A percentile compares a stretch with the other conserved stretches of the same genome.
phyloP scores from a whole-genome alignment of 2,329 filamentous ascomycete species.

The Sclerotinia trifoliorum region DNA sequence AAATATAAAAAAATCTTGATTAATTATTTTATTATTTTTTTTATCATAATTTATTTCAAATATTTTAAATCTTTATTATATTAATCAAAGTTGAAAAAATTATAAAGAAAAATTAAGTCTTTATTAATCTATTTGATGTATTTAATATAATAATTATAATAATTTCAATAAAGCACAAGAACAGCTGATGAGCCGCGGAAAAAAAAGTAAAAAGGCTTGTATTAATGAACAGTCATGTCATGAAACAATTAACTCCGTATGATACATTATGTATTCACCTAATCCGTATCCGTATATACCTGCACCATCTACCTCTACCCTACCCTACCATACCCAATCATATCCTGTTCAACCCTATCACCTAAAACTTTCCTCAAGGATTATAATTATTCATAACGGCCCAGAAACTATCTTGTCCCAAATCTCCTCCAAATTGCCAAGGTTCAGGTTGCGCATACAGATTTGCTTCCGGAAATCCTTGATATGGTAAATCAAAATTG shows the following conservation, averaged over 20 bases:
- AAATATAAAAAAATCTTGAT: no score
- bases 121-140: no score
- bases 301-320: not conserved
- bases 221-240: not conserved
- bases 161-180: no score
- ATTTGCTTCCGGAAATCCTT: constrained; percentile 18
- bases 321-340: no score
- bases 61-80: no score
- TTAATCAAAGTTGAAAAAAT: no score
- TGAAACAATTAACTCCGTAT: not conserved
- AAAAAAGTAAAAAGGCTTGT: not conserved
- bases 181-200: no score
- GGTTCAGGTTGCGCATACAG: constrained; percentile 20
- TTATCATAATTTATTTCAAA: no score
- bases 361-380: not conserved
- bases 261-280: not conserved
- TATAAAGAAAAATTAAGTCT: no score
- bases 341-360: not conserved
- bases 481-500: constrained; percentile 18
- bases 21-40: no score
- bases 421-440: constrained; percentile 56
- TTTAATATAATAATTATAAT: no score
- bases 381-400: constrained; percentile 51
- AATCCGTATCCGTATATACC: not conserved
- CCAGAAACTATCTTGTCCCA: constrained; percentile 56